These are phyloP conservation scores for Solanum chiquidenum DNA, from an alignment of 257 asterid genomes.

Conservation along the genomic window DNA sequence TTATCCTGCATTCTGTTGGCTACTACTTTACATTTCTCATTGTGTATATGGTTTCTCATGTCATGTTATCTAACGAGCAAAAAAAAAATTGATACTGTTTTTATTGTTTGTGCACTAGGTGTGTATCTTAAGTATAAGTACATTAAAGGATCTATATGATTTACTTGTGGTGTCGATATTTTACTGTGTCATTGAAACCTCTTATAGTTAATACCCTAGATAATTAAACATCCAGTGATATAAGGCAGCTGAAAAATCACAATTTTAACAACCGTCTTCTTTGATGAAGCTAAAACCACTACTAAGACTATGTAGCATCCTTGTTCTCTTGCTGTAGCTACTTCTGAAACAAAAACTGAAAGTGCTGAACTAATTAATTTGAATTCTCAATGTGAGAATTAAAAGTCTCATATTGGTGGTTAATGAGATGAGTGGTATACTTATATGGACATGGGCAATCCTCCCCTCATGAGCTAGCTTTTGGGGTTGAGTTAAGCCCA, in stretches of 20 bases:
- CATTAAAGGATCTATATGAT: background rate
- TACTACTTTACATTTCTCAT: background rate
- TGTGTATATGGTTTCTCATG: background rate
- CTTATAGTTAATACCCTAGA: background rate
- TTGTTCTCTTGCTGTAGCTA: background rate
- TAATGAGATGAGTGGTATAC: background rate
- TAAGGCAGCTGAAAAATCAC: background rate
- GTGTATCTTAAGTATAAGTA: background rate
- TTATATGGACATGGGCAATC: background rate
- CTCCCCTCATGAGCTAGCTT: background rate
- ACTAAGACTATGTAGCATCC: background rate
- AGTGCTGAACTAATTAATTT: background rate
- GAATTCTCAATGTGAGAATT: background rate
- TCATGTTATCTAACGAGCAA: background rate
- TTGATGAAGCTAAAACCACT: background rate
- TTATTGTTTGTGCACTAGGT: background rate
- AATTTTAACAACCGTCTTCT: background rate
- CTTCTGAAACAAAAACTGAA: background rate
- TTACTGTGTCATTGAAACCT: background rate
- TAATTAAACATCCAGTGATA: background rate
- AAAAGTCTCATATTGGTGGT: background rate
- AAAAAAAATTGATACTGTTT: background rate
- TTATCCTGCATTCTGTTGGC: background rate
- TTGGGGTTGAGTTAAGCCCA: background rate
- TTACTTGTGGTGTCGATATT: background rate